Conservation (phyloP, 495 filamentous ascomycete genomes). For the Lasiosphaeria hispida region DNA sequence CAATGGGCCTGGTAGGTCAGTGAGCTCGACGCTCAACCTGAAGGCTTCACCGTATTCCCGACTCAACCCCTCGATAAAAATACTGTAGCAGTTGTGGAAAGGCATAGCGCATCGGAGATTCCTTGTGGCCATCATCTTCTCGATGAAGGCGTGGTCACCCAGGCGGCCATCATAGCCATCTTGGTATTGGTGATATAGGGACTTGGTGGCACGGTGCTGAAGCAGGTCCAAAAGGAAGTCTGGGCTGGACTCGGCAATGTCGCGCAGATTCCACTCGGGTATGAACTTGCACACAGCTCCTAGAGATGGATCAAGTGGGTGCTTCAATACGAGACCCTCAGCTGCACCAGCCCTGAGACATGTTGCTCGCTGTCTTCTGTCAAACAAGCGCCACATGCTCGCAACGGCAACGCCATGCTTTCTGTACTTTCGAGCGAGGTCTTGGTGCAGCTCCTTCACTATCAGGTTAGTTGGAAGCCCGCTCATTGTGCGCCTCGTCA, state of each 20-base stretch:
- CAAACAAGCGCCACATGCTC: constrained; percentile 28
- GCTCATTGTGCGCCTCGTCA: neutral
- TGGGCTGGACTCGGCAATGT: constrained; percentile 30
- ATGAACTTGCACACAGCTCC: constrained; percentile 29
- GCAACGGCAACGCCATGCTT: constrained; percentile 19
- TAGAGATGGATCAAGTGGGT: constrained; percentile 19
- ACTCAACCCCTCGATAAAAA: constrained; percentile 22
- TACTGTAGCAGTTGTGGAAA: constrained; percentile 19
- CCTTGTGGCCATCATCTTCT: constrained; percentile 19
- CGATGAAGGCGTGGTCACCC: constrained; percentile 26
- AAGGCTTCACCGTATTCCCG: constrained; percentile 18
- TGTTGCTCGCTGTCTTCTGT: constrained; percentile 19
- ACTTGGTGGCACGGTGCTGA: constrained; percentile 30
- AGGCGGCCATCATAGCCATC: constrained; percentile 6
- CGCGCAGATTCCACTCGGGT: constrained; percentile 40
- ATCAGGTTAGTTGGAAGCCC: neutral
- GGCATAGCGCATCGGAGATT: constrained; percentile 15
- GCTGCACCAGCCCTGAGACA: constrained; percentile 23
- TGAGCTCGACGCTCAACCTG: neutral
- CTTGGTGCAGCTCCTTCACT: constrained; percentile 17
- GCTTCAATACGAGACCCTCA: constrained; percentile 20
- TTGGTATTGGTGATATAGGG: constrained; percentile 29
- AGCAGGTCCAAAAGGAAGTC: constrained; percentile 33
- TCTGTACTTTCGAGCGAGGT: constrained; percentile 23
- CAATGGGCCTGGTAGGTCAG: neutral